Evolutionary conservation across 1,139 yeast genomes (phyloP).

Genomic region (Zygosaccharomyces sapae): DNA sequence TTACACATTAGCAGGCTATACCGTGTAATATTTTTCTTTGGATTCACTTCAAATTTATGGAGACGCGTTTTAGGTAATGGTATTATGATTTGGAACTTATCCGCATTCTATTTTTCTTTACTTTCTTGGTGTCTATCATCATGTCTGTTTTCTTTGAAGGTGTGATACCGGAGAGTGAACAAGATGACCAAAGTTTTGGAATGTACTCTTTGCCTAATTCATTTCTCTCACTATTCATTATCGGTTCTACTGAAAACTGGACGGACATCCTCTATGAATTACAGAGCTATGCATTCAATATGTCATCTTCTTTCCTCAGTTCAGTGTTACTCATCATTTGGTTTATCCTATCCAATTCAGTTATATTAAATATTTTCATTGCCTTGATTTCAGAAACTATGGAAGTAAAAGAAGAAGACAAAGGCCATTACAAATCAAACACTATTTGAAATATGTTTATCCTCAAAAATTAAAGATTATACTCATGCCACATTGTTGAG

Average conservation of each 20-base stretch:
- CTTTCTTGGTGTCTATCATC: constrained; percentile 61
- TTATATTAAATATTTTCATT: constrained; percentile 81
- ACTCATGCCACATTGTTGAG: constrained; percentile 35
- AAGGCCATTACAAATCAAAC: constrained; percentile 70
- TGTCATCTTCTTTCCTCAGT: constrained; percentile 51
- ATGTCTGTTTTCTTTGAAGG: constrained; percentile 74
- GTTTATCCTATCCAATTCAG: constrained; percentile 80
- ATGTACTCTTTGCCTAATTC: constrained; percentile 70
- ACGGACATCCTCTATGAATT: constrained; percentile 58
- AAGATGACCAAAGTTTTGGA: constrained; percentile 50
- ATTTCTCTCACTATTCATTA: constrained; percentile 68
- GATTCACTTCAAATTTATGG: constrained; percentile 67
- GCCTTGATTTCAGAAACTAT: constrained; percentile 85
- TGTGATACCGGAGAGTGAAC: constrained; percentile 47
- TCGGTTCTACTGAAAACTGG: constrained; percentile 94
- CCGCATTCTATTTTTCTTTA: constrained; percentile 67
- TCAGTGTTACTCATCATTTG: constrained; percentile 67
- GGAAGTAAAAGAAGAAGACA: constrained; percentile 67
- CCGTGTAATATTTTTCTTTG: constrained; percentile 58
- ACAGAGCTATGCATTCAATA: constrained; percentile 50
- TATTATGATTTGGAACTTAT: constrained; percentile 62
- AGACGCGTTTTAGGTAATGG: constrained; percentile 62
- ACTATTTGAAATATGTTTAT: constrained; percentile 57
- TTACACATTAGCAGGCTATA: constrained; percentile 76
- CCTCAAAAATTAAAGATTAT: constrained; percentile 37